Conservation (phyloP, 768 basidiomycete species). For the Austroboletus eburneus region DNA sequence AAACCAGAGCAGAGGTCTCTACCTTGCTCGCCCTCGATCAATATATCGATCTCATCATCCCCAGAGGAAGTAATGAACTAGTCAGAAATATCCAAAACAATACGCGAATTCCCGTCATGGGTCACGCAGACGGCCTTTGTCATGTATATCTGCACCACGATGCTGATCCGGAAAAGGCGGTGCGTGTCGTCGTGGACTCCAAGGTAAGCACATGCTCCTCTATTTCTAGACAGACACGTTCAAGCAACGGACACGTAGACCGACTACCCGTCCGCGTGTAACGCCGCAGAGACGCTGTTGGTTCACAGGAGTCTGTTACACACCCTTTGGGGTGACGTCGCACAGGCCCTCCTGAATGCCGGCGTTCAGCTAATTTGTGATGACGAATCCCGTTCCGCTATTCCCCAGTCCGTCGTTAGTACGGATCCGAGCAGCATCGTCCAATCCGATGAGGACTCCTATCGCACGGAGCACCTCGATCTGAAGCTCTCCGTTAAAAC, state of each 20-base stretch:
- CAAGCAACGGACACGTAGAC: constrained; percentile 42
- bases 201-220: constrained; percentile 53
- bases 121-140: constrained; percentile 96
- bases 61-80: constrained; percentile 88
- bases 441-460: constrained; percentile 58
- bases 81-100: constrained; percentile 85
- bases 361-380: constrained; percentile 83
- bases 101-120: constrained; percentile 97
- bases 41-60: constrained; percentile 96
- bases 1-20: constrained; percentile 88
- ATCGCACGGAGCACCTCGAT: constrained; percentile 84
- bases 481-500: constrained; percentile 78
- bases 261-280: constrained; percentile 95
- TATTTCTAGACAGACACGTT: background rate
- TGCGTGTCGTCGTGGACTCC: constrained; percentile 80
- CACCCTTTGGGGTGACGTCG: constrained; percentile 80
- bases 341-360: constrained; percentile 60
- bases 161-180: constrained; percentile 75
- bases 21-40: constrained; percentile 80
- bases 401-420: constrained; percentile 38
- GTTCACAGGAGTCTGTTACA: constrained; percentile 70
- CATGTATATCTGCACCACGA: constrained; percentile 83
- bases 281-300: constrained; percentile 85
- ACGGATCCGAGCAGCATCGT: constrained; percentile 45
- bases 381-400: constrained; percentile 50